Evolutionary conservation across 768 basidiomycete species (phyloP).

Genomic region (Candolleomyces aberdarensis): DNA sequence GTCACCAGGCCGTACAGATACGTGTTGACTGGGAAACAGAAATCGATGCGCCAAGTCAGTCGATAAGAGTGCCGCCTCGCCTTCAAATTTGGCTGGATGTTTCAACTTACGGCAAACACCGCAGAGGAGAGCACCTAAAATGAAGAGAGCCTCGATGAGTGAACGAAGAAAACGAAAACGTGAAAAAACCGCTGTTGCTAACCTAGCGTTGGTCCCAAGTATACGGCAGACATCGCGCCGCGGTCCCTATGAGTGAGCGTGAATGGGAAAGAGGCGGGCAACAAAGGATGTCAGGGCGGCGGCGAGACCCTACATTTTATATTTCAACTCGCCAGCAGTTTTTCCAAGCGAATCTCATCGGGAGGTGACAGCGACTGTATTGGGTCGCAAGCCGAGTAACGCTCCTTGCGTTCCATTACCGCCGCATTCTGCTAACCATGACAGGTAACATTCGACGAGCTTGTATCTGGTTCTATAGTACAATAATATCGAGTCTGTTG

Average conservation of each 20-base stretch:
- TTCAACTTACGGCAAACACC: background rate
- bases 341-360: background rate
- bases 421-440: too few relatives aligned
- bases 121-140: background rate
- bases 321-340: background rate
- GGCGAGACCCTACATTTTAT: background rate
- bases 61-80: too few relatives aligned
- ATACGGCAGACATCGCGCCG: background rate
- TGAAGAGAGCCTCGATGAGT: background rate
- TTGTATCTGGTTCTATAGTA: background rate
- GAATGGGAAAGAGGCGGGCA: background rate
- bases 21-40: background rate
- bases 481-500: too few relatives aligned
- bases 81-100: background rate
- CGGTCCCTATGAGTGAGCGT: background rate
- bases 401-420: too few relatives aligned
- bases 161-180: background rate
- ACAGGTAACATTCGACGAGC: too few relatives aligned
- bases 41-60: too few relatives aligned
- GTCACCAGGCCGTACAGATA: conserved; percentile 2
- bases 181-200: background rate
- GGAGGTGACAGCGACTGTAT: too few relatives aligned
- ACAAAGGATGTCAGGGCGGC: background rate
- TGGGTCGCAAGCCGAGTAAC: too few relatives aligned
- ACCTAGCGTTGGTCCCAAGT: conserved; percentile 1